These are phyloP conservation scores for Coriolopsis trogii DNA, from an alignment of 1,284 basidiomycete species.

Conservation along the genomic window DNA sequence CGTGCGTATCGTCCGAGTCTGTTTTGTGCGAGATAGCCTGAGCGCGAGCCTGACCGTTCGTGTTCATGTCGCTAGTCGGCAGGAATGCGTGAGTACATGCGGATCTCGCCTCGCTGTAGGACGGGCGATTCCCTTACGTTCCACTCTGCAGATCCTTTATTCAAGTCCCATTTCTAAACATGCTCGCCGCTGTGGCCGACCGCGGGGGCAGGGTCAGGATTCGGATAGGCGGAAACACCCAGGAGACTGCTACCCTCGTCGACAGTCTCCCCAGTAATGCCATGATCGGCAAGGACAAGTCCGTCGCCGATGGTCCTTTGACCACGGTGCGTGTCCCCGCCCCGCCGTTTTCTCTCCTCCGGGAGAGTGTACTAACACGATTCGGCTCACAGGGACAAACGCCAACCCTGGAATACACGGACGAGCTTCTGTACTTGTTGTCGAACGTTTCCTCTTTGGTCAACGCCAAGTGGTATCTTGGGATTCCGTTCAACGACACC, in stretches of 20 bases:
- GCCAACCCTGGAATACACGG: conserved; percentile 45
- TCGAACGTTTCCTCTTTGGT: conserved; percentile 42
- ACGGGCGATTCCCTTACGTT: not conserved
- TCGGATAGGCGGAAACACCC: conserved; percentile 76
- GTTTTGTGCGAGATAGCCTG: not conserved
- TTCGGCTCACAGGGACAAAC: conserved; percentile 35
- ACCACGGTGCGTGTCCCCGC: not conserved
- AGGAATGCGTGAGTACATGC: conserved; percentile 45
- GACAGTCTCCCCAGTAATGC: conserved; percentile 46
- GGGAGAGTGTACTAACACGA: not conserved
- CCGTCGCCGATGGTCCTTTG: conserved; percentile 26
- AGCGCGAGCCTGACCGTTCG: not conserved
- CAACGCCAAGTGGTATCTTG: conserved; percentile 48
- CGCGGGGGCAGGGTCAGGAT: conserved; percentile 58
- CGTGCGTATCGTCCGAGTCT: conserved; percentile 43
- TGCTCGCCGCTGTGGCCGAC: conserved; percentile 63
- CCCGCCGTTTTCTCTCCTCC: not conserved
- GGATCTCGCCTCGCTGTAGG: not conserved
- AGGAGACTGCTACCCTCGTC: conserved; percentile 62
- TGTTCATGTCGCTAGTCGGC: conserved; percentile 48
- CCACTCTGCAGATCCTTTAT: conserved; percentile 42
- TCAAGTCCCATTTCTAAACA: conserved; percentile 70
- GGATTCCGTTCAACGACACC: conserved; percentile 55
- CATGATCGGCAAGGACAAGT: conserved; percentile 52
- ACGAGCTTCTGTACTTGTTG: conserved; percentile 45